Evolutionary conservation across 306 rosid species (phyloP), one percentile per base, ranked within the genome.

Genomic region (Crataegus laevigata): DNA sequence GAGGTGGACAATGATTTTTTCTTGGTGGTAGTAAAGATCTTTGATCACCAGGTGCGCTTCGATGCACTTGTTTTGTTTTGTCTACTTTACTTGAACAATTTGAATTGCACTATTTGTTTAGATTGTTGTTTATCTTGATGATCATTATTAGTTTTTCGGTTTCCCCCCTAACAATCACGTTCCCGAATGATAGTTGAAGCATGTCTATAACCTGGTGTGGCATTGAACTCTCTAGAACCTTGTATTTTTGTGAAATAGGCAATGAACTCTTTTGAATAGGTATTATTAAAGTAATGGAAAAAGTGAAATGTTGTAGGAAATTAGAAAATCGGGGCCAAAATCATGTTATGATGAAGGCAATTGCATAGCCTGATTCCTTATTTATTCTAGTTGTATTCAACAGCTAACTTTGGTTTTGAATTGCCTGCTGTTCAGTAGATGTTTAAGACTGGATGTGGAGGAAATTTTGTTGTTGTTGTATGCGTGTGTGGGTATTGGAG

Each of bases 1-100:
- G 98, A 96, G 75, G 92, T 96, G 80, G 96, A 92, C 70, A 96
- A 92, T 85, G 99, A 96, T 85, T 96, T 96, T 80, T 96, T 96
- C 91, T 83, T 96, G 87, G 99, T 90, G 36, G 92, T 96, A 18
- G 99, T 96, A 22, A 92, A 89, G 84, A 96, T 96, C 43, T 73
- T 62, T 15, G 97, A 96, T 76, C 99, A 96, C 80, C 97, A 92
- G 99, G 99, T 92, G 75, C 42, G 69, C 3, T 22, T 52, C 9
- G 17, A 22, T 72, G 43, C 21, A 17, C 1, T 45, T 79, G 34
- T 61, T n/a, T 42, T 38, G 21, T 10, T 50, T 70, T 34, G 21
- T 15, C 15, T 54, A 4, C n/a, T 60, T 24, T 17, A 36, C 59
- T n/a, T 66, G 69, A 30, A 29, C 25, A 2, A 28, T 62, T 77